Percentiles rank a stretch among this genome's conserved stretches.
These are phyloP conservation scores for Salvia miltiorrhiza DNA, from an alignment of 257 asterid genomes.

Conservation along the genomic window DNA sequence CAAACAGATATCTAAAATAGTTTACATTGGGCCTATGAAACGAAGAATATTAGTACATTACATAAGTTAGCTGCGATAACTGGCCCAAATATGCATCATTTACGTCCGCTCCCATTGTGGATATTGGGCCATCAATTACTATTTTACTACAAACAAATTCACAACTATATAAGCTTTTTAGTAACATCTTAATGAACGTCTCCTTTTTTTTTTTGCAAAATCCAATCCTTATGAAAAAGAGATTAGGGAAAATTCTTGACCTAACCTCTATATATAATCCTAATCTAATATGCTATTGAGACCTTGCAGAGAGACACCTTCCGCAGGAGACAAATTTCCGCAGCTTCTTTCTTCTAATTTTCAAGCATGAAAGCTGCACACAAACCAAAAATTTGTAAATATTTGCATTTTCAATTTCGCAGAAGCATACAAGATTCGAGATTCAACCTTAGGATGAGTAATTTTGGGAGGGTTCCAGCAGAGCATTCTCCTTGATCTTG, in stretches of 20 bases:
- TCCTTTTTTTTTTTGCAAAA: not conserved
- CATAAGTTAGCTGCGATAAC: not conserved
- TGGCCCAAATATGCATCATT: not conserved
- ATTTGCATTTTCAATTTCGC: too few species aligned
- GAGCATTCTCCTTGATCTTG: slow-evolving; percentile 75
- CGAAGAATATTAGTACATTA: not conserved
- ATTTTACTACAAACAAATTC: not conserved
- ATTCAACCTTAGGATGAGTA: slow-evolving; percentile 59
- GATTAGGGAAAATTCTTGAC: not conserved
- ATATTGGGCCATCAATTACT: not conserved
- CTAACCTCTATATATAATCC: not conserved
- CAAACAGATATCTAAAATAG: not conserved
- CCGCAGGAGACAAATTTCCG: slow-evolving; percentile 71
- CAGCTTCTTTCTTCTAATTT: slow-evolving; percentile 51
- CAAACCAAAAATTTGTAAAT: not conserved
- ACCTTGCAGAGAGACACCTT: slow-evolving; percentile 59
- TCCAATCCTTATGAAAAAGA: not conserved
- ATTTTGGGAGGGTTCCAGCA: slow-evolving; percentile 72
- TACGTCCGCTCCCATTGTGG: not conserved
- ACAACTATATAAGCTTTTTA: not conserved
- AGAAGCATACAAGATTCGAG: not conserved
- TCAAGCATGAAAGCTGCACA: slow-evolving; percentile 69
- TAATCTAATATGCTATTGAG: slow-evolving; percentile 5
- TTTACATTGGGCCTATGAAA: not conserved
- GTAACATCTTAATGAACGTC: not conserved